Evolutionary conservation across 768 basidiomycete genomes (phyloP).

Genomic region (Lactarius tabidus): DNA sequence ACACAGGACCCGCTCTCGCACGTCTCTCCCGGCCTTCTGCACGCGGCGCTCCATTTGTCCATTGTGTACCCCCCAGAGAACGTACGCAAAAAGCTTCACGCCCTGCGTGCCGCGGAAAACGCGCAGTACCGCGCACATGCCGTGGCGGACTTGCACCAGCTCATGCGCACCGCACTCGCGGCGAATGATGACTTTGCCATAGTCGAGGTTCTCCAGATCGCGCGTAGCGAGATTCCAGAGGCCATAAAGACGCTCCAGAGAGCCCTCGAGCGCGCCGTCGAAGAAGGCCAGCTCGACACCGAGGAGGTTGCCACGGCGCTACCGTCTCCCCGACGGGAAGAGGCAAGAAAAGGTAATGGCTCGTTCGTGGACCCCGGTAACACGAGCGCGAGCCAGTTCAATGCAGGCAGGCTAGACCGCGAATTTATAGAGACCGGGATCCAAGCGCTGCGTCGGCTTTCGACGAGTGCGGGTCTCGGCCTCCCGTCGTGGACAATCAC

Average conservation of each 20-base stretch:
- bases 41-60: constrained; percentile 19
- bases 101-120: constrained; percentile 39
- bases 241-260: constrained; percentile 77
- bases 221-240: constrained; percentile 69
- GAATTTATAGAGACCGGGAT: constrained; percentile 72
- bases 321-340: not conserved
- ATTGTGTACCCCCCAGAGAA: constrained; percentile 18
- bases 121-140: constrained; percentile 49
- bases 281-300: constrained; percentile 30
- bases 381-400: constrained; percentile 13
- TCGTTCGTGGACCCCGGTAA: not conserved
- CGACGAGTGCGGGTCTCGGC: constrained; percentile 31
- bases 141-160: constrained; percentile 48
- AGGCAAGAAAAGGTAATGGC: not conserved
- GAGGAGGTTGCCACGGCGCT: constrained; percentile 17
- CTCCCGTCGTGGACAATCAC: constrained; percentile 79
- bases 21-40: constrained; percentile 7
- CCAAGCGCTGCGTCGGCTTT: constrained; percentile 64
- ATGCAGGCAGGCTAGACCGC: constrained; percentile 51
- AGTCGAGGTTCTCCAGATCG: constrained; percentile 57
- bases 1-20: constrained; percentile 33
- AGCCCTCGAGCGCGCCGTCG: constrained; percentile 49
- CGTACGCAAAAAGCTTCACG: constrained; percentile 22
- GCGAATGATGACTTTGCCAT: constrained; percentile 60
- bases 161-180: constrained; percentile 56